Percentiles rank a stretch among this genome's conserved stretches.
These are phyloP conservation scores for Babesia divergens DNA, from an alignment of 169 alveolate genomes.

Conservation along the genomic window DNA sequence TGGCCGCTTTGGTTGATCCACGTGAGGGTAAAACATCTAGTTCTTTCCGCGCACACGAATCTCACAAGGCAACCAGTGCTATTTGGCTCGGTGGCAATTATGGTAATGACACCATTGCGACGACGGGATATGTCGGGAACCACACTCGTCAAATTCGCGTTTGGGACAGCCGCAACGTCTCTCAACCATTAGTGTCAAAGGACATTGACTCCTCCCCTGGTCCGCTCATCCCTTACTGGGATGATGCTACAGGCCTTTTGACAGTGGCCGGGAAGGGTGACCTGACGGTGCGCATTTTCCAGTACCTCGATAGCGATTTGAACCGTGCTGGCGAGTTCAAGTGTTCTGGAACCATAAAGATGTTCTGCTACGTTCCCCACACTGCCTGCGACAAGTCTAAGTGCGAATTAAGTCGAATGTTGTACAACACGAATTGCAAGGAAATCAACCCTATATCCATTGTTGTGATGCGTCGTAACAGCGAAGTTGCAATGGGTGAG, in stretches of 20 bases:
- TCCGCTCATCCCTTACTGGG: constrained; percentile 76
- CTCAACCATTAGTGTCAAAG: constrained; percentile 42
- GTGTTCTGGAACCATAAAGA: constrained; percentile 68
- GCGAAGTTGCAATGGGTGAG: constrained; percentile 65
- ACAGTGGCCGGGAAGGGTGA: constrained; percentile 76
- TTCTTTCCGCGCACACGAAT: constrained; percentile 64
- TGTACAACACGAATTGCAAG: constrained; percentile 63
- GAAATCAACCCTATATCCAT: constrained; percentile 70
- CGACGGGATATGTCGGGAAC: constrained; percentile 75
- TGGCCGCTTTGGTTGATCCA: constrained; percentile 62
- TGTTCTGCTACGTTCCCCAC: constrained; percentile 70
- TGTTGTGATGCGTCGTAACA: constrained; percentile 68
- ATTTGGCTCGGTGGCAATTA: constrained; percentile 72
- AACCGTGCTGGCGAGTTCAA: constrained; percentile 71
- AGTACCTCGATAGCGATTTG: constrained; percentile 61
- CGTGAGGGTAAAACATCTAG: constrained; percentile 55
- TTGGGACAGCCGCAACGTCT: constrained; percentile 71
- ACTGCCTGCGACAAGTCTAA: constrained; percentile 69
- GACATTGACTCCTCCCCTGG: constrained; percentile 73
- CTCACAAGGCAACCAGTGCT: constrained; percentile 64
- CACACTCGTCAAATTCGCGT: constrained; percentile 70
- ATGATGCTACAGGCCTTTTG: constrained; percentile 68
- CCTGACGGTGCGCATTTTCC: constrained; percentile 72
- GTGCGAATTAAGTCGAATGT: constrained; percentile 75
- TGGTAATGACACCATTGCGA: constrained; percentile 64